Evolutionary conservation across 2,329 filamentous ascomycete genomes (phyloP), one percentile per base, ranked within the genome.

Genomic region (Bipolaris sorokiniana): DNA sequence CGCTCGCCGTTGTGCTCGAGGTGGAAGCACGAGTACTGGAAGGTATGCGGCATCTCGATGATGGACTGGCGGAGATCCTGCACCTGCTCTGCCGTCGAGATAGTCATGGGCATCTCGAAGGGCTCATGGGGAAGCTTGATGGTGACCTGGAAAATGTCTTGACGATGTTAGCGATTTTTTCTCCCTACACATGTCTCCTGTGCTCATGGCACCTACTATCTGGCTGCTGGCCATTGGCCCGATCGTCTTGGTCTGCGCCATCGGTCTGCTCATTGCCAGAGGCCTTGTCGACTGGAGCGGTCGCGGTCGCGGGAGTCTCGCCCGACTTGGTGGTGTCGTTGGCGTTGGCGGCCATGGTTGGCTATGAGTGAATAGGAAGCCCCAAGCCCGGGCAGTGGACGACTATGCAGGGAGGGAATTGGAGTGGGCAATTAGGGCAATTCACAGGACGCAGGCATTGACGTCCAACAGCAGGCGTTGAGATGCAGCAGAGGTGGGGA

Each of bases 11-110:
- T 88, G 80, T 93, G 88, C 80, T 98, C 93, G 70, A 99, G 88
- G 80, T 99, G 95, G 82, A 99, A 99, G 83, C 95, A 99, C 51
- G 95, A 96, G 82, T 97, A 97, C 78, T 96, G 92, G 80, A 97
- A 95, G 49, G 94, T 96, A 58, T 89, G 85, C 5, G 95, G 95
- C 48, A 92, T 85, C 79, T 99, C 95, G 79, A 97, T 92, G 75
- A 99, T 90, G 61, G 93, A 94, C 79, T 98, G 95, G 66, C 95
- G 91, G 69, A 99, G 88, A 82, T 99, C 95, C 79, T 98, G 95
- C 60, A 98, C 89, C 77, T 97, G 94, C 80, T 99, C 96, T 82
- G 97, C 90, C 65, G 89, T 89, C 40, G 92, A 94, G 54, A 96
- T 90, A 86, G 92, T 93, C 67, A 97, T 88, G 75, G 93, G 87